A percentile compares a stretch with the other conserved stretches of the same genome.
Evolutionary conservation across 2,329 filamentous ascomycete species (phyloP).

Genomic region (Aureobasidium musti): DNA sequence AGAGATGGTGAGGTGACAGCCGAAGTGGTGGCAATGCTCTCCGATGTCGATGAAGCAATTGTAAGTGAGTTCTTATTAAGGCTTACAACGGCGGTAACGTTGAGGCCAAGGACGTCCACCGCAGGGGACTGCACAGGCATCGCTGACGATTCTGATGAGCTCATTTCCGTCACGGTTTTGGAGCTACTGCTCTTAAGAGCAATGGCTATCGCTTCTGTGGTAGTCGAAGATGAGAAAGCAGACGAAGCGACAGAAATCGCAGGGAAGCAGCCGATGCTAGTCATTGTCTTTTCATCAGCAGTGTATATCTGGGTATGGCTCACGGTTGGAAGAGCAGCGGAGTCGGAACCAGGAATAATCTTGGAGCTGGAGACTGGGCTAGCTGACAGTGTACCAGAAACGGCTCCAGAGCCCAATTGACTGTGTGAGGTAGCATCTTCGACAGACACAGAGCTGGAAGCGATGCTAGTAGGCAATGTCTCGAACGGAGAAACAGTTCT

Average conservation of each 20-base stretch:
- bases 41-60: neutral
- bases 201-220: neutral
- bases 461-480: neutral
- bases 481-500: neutral
- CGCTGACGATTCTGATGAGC: neutral
- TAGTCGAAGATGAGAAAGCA: neutral
- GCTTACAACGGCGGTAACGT: neutral
- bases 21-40: neutral
- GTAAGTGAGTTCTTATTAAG: neutral
- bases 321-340: neutral
- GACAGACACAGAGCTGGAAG: neutral
- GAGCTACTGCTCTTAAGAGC: neutral
- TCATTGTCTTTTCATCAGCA: neutral
- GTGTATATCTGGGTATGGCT: neutral
- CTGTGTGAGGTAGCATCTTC: neutral
- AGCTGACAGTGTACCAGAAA: neutral
- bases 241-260: neutral
- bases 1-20: neutral
- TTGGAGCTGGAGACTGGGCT: neutral
- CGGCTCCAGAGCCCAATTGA: neutral
- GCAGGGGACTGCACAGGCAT: neutral
- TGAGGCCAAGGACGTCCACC: neutral
- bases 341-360: too few relatives aligned
- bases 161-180: neutral
- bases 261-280: neutral